phyloP scores from a whole-genome alignment of 2,329 filamentous ascomycete species.

The Pezicula rhizophila region DNA sequence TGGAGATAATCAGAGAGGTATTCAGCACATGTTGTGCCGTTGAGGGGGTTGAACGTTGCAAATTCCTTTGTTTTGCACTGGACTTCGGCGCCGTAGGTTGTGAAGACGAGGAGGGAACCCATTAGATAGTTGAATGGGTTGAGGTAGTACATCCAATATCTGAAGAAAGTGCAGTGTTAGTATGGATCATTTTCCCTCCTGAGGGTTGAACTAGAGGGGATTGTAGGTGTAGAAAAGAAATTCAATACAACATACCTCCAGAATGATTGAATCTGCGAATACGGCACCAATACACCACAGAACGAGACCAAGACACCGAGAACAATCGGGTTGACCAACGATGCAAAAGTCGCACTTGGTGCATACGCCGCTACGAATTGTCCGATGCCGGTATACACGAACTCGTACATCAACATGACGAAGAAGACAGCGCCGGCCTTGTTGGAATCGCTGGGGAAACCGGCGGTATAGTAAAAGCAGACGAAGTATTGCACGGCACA shows the following conservation, averaged over 20 bases:
- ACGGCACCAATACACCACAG: conserved; percentile 70
- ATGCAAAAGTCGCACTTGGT: conserved; percentile 53
- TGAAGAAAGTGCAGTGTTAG: background rate
- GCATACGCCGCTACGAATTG: conserved; percentile 59
- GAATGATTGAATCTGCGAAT: conserved; percentile 53
- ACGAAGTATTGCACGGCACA: conserved; percentile 39
- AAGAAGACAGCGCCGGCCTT: conserved; percentile 48
- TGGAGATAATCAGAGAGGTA: conserved; percentile 50
- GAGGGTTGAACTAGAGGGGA: conserved; percentile 33
- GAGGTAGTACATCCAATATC: conserved; percentile 41
- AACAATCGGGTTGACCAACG: conserved; percentile 50
- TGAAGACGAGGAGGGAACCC: conserved; percentile 47
- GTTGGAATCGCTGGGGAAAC: conserved; percentile 37
- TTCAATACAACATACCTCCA: conserved; percentile 43
- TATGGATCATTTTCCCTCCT: conserved; percentile 36
- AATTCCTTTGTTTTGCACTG: conserved; percentile 47
- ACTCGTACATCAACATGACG: conserved; percentile 53
- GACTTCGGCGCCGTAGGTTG: conserved; percentile 45
- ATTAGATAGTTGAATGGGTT: conserved; percentile 59
- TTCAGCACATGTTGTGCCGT: conserved; percentile 45
- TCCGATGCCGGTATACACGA: conserved; percentile 54
- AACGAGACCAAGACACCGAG: conserved; percentile 59
- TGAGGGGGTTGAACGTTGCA: conserved; percentile 32
- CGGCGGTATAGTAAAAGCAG: conserved; percentile 55
- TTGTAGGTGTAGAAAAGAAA: conserved; percentile 30